phyloP scores from a whole-genome alignment of 129 eudicot genomes.

The Ambrosia trifida region DNA sequence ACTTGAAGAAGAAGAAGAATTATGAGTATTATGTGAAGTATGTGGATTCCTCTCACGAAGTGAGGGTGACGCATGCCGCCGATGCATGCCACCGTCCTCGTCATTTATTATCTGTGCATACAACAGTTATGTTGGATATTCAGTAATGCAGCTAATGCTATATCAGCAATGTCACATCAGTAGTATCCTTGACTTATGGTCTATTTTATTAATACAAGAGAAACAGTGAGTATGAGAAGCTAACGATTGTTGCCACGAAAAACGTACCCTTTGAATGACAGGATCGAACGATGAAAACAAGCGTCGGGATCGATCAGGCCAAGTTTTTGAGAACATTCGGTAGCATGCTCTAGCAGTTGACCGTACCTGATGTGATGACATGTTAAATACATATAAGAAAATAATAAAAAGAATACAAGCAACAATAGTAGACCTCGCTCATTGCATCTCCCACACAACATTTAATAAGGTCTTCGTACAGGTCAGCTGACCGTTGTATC shows the following conservation, averaged over 20 bases:
- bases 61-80: constrained; percentile 96
- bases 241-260: neutral
- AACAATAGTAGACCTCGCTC: constrained; percentile 66
- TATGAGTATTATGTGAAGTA: constrained; percentile 48
- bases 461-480: constrained; percentile 89
- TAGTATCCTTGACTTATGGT: neutral
- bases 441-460: constrained; percentile 96
- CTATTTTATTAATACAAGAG: neutral
- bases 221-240: neutral
- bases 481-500: constrained; percentile 93
- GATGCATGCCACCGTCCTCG: constrained; percentile 85
- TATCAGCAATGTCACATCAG: neutral
- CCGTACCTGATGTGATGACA: constrained; percentile 61
- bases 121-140: constrained; percentile 3
- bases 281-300: constrained; percentile 83
- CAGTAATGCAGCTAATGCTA: neutral
- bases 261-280: constrained; percentile 86
- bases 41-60: constrained; percentile 82
- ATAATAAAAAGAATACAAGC: neutral
- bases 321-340: constrained; percentile 92
- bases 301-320: constrained; percentile 97
- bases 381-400: constrained; percentile 23
- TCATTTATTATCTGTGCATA: constrained; percentile 71
- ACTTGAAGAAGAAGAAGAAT: constrained; percentile 40
- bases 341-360: constrained; percentile 98